These are phyloP conservation scores for Babesia divergens DNA, from an alignment of 169 alveolate genomes.

Conservation along the genomic window DNA sequence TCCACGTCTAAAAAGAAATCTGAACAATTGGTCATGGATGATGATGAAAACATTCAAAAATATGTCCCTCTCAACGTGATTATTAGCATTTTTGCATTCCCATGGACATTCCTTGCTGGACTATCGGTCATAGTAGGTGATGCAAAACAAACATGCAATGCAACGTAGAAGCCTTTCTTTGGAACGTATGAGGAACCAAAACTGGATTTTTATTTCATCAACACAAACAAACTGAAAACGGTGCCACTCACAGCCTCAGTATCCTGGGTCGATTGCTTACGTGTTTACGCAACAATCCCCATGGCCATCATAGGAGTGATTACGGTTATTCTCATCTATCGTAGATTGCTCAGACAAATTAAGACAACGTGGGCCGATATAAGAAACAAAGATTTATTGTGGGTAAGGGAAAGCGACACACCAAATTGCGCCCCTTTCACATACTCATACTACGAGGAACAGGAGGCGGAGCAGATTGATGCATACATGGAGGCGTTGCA, in stretches of 20 bases:
- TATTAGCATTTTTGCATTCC: background rate
- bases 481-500: background rate
- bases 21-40: background rate
- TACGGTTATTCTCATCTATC: background rate
- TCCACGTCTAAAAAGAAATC: background rate
- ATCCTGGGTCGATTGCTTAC: background rate
- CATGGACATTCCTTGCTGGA: slow-evolving; percentile 4
- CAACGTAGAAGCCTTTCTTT: background rate
- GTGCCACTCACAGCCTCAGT: background rate
- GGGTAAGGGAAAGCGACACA: background rate
- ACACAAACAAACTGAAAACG: background rate
- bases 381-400: background rate
- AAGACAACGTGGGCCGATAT: background rate
- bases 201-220: background rate
- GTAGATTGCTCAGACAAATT: background rate
- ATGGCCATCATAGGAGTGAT: background rate
- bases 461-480: slow-evolving; percentile 1
- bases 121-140: background rate
- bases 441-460: slow-evolving; percentile 25
- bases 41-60: background rate
- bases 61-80: background rate
- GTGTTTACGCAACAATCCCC: background rate
- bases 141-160: background rate
- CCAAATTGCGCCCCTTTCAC: background rate
- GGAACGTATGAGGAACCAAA: background rate